Evolutionary conservation across 768 basidiomycete genomes (phyloP), one percentile per base, ranked within the genome.

Genomic region (Suillus cothurnatus): DNA sequence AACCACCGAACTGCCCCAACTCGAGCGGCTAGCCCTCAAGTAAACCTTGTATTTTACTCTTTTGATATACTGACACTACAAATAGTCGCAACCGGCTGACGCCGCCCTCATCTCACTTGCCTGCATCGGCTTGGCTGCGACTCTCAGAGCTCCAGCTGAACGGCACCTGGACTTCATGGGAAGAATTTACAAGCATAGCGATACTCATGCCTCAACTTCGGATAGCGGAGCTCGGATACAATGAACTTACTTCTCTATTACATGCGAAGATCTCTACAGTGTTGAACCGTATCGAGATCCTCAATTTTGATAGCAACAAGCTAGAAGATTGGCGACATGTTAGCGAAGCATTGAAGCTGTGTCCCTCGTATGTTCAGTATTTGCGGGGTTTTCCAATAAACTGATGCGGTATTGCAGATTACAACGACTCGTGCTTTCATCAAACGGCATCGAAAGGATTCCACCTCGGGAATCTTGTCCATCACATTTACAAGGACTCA

Each of bases 11-110:
- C 79, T 98, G 4, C 86, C 84, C 12, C 71, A 71, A 6, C 82
- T 98, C 14, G 81, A 86, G 64, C 81, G 85, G 49, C 81, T 99
- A 43, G 81, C 87, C 34, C 77, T 98, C 69, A 97, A 95, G 96
- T 97, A 68, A 75, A 91, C 78, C 73, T 59, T 41, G 26, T 41
- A 23, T 61, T 53, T n/a, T 60, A 55, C 49, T n/a, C 28, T 62
- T 64, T 52, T 50, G 49, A 63, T 61, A 62, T 62, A 62, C 67
- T 70, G 65, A 71, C 62, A 52, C 62, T 64, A 69, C 63, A 65
- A 59, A 64, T 58, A 95, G 93, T 78, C 86, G 85, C 28, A 93
- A 91, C 70, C 87, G 93, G 52, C 77, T 96, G 62, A 70, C 73
- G 34, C 77, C 81, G 14, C 78, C 82, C 11, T 64, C 71, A n/a